Percentiles rank a stretch among this genome's conserved stretches.
Conservation (phyloP, 371 early-diverging fungal genomes). For the Edhazardia aedis region DNA sequence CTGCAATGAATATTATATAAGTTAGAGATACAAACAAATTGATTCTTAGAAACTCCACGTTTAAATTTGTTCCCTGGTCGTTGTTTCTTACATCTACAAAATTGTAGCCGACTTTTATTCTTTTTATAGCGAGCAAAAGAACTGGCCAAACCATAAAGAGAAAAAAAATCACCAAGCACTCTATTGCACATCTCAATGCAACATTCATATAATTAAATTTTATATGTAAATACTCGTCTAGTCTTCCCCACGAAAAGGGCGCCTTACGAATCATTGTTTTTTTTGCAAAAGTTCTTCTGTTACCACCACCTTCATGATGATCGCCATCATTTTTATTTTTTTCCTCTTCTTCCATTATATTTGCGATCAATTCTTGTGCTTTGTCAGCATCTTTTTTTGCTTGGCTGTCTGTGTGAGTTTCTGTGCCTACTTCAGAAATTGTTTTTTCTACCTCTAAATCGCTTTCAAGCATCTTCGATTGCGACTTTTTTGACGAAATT, state of each 20-base stretch:
- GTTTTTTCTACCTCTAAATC: no score
- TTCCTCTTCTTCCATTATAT: conserved; percentile 22
- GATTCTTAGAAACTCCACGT: conserved; percentile 14
- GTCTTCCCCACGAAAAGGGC: conserved; percentile 19
- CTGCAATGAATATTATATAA: conserved; percentile 26
- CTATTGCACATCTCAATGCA: conserved; percentile 7
- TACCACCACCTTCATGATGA: conserved; percentile 5
- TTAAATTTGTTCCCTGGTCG: background rate
- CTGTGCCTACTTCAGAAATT: no score
- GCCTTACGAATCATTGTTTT: no score
- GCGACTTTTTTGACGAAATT: no score
- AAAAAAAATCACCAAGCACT: conserved; percentile 20
- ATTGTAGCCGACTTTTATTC: background rate
- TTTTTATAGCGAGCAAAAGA: background rate
- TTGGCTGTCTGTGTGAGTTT: no score
- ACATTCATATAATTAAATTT: conserved; percentile 4
- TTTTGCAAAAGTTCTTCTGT: conserved; percentile 8
- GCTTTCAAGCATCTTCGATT: no score
- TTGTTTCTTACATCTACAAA: background rate
- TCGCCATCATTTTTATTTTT: background rate
- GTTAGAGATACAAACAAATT: conserved; percentile 20
- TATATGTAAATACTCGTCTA: conserved; percentile 22
- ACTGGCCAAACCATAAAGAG: conserved; percentile 25
- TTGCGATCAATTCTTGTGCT: conserved; percentile 6
- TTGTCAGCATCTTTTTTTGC: no score